A percentile compares a stretch with the other conserved stretches of the same genome.
Evolutionary conservation across 1,139 yeast genomes (phyloP).

Genomic region (Candida tetrigidarum): DNA sequence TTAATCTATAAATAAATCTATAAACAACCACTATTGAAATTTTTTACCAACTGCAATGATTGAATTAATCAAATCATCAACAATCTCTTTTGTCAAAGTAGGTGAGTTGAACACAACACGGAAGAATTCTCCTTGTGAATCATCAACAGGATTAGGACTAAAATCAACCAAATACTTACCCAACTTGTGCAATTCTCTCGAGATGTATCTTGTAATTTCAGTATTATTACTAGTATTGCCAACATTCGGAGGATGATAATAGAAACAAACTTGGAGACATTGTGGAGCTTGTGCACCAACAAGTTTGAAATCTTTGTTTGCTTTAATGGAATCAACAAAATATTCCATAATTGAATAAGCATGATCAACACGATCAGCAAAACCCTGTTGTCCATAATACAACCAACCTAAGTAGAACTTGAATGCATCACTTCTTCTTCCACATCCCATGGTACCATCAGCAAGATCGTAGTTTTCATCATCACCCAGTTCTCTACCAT

Average conservation of each 20-base stretch:
- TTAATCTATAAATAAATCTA: background rate
- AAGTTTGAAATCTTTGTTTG: slow-evolving; percentile 49
- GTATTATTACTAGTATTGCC: slow-evolving; percentile 46
- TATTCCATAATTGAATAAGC: slow-evolving; percentile 68
- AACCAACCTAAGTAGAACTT: slow-evolving; percentile 83
- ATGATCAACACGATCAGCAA: slow-evolving; percentile 65
- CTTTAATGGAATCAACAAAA: slow-evolving; percentile 51
- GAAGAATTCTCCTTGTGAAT: slow-evolving; percentile 74
- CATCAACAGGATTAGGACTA: slow-evolving; percentile 69
- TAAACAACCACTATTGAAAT: slow-evolving; percentile 7
- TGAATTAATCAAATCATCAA: slow-evolving; percentile 42
- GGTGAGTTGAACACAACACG: slow-evolving; percentile 87
- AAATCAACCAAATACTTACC: slow-evolving; percentile 79
- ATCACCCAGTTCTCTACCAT: slow-evolving; percentile 53
- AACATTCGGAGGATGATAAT: slow-evolving; percentile 56
- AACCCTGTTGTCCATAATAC: slow-evolving; percentile 71
- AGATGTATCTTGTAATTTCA: slow-evolving; percentile 63
- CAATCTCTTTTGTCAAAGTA: slow-evolving; percentile 39
- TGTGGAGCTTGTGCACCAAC: slow-evolving; percentile 62
- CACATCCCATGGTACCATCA: slow-evolving; percentile 94
- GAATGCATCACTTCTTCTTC: slow-evolving; percentile 82
- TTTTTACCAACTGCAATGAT: slow-evolving; percentile 33
- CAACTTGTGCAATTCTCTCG: slow-evolving; percentile 58
- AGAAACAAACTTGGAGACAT: slow-evolving; percentile 85
- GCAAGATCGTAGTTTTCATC: slow-evolving; percentile 80